phyloP scores from a whole-genome alignment of 441 rosid genomes.

The Gossypium trilobum region DNA sequence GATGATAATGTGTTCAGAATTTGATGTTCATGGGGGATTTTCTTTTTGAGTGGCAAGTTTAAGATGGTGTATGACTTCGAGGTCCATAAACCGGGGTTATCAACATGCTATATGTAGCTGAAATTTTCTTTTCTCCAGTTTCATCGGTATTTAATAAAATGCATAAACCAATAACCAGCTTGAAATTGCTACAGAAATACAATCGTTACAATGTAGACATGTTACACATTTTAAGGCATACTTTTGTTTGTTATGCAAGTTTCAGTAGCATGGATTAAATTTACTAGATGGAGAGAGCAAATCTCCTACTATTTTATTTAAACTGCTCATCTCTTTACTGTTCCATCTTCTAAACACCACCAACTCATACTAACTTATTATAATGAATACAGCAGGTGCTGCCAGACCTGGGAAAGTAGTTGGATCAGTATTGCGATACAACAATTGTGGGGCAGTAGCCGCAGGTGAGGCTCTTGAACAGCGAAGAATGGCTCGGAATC shows the following conservation, averaged over 20 bases:
- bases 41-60: neutral
- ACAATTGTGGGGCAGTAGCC: slow-evolving; percentile 55
- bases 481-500: slow-evolving; percentile 59
- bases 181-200: neutral
- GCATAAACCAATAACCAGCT: neutral
- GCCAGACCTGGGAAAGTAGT: slow-evolving; percentile 84
- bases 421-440: slow-evolving; percentile 68
- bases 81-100: neutral
- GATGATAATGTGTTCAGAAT: neutral
- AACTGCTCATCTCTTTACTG: neutral
- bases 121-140: neutral
- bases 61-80: neutral
- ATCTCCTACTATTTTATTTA: neutral
- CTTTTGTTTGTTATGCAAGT: neutral
- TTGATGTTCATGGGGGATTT: neutral
- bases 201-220: neutral
- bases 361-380: neutral
- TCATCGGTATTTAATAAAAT: neutral
- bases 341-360: neutral
- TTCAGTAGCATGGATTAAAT: neutral
- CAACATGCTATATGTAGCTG: neutral
- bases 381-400: slow-evolving; percentile 42
- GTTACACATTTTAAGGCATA: neutral
- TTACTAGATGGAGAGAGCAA: neutral
- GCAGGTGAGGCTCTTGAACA: slow-evolving; percentile 64